Conservation (phyloP, 1,284 basidiomycete genomes). For the Ustilago esculenta region DNA sequence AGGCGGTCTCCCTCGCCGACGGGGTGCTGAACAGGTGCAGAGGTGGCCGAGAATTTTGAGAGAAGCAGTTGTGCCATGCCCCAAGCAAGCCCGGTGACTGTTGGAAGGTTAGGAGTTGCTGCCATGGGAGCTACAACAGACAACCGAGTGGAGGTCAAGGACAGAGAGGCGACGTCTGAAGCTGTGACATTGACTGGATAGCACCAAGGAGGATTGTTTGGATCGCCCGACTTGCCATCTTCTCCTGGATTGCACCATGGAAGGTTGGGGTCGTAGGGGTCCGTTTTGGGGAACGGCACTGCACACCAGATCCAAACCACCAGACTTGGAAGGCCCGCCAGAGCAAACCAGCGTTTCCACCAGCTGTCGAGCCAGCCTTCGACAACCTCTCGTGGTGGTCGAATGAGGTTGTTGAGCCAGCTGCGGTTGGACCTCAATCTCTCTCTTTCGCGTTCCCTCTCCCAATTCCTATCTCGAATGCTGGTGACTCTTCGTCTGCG, state of each 20-base stretch:
- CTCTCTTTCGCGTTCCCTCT: conserved; percentile 38
- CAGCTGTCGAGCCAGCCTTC: conserved; percentile 70
- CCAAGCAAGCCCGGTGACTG: conserved; percentile 19
- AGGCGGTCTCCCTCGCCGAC: conserved; percentile 33
- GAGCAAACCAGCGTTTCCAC: conserved; percentile 70
- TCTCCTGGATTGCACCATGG: conserved; percentile 55
- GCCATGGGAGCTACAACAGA: no score
- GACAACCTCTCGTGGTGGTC: conserved; percentile 69
- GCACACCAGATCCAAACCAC: conserved; percentile 72
- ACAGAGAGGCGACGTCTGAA: background rate
- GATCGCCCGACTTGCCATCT: conserved; percentile 32
- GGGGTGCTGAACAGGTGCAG: conserved; percentile 1
- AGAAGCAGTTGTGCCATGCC: conserved; percentile 10
- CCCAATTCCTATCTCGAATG: conserved; percentile 40
- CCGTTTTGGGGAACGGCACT: conserved; percentile 71
- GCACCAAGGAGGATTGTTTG: conserved; percentile 48
- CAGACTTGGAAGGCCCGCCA: conserved; percentile 70
- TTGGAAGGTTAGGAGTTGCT: conserved; percentile 11
- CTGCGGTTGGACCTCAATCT: conserved; percentile 23
- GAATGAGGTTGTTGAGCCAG: conserved; percentile 58
- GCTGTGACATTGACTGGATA: conserved; percentile 27
- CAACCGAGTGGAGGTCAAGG: no score
- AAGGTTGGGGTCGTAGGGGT: conserved; percentile 66
- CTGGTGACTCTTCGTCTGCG: conserved; percentile 40
- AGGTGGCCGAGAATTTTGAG: conserved; percentile 7